Evolutionary conservation across 345 rosid genomes (phyloP), one percentile per base, ranked within the genome.

Genomic region (Jatropha curcas): DNA sequence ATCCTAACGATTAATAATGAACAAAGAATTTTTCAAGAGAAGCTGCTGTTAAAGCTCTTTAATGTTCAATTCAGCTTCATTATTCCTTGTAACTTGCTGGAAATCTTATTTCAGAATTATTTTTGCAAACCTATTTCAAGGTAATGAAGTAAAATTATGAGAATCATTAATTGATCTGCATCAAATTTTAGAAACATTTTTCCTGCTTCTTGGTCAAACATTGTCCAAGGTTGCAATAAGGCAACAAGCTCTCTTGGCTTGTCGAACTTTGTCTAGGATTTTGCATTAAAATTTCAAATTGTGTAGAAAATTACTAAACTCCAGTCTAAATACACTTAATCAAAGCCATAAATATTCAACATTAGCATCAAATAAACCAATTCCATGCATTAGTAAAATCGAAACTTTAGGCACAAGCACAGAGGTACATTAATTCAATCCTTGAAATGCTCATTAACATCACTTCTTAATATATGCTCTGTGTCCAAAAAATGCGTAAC

Each of bases 261-360:
- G 35, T 17, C 34, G n/a, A 31, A 65, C 16, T 30, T 27, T 19
- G 51, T 22, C 53, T 65, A 14, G 35, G 52, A 65, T 46, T 39
- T 67, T 67, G 37, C 12, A 7, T 66, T 45, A 5, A 60, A 35
- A 2, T 31, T 9, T 60, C 45, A 14, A 27, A n/a, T n/a, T n/a
- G n/a, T n/a, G n/a, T n/a, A n/a, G n/a, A n/a, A n/a, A n/a, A n/a
- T n/a, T n/a, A n/a, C n/a, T n/a, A n/a, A n/a, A n/a, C n/a, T n/a
- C n/a, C n/a, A n/a, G 58, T n/a, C 67, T 50, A 22, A 50, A 61
- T 71, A 50, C 75, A 60, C 2, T 60, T 61, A 61, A 71, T 22
- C 67, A n/a, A 34, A 16, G 13, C 59, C 4, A 22, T 45, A 22
- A 48, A n/a, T n/a, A n/a, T 60, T 46, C 34, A 43, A 53, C 24